Evolutionary conservation across 441 rosid genomes (phyloP).

Genomic region (Adansonia gregorii): DNA sequence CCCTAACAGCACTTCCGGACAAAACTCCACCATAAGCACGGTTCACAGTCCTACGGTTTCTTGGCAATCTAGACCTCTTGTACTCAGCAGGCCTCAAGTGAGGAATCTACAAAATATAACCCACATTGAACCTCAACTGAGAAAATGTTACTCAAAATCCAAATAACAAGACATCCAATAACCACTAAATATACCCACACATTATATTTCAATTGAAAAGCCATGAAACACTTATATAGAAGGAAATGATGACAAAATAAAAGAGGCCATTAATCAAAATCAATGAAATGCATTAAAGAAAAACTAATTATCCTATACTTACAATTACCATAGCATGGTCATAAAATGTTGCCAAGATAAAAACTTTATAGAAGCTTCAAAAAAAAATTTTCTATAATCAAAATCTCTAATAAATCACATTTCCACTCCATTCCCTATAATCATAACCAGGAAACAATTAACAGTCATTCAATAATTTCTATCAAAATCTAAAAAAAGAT

Average conservation of each 20-base stretch:
- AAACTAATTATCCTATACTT: background rate
- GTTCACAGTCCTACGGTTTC: slow-evolving; percentile 33
- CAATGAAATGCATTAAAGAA: background rate
- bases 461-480: background rate
- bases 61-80: slow-evolving; percentile 31
- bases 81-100: slow-evolving; percentile 33
- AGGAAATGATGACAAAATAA: slow-evolving; percentile 1
- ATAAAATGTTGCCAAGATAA: background rate
- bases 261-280: background rate
- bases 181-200: background rate
- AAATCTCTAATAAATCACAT: background rate
- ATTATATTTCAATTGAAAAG: background rate
- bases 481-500: background rate
- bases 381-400: background rate
- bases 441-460: background rate
- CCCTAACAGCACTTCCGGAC: slow-evolving; percentile 29
- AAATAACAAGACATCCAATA: background rate
- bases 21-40: slow-evolving; percentile 31
- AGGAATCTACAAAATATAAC: slow-evolving; percentile 20
- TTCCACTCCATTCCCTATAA: background rate
- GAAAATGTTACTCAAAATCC: background rate
- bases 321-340: background rate
- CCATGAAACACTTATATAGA: background rate
- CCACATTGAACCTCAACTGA: background rate
- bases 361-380: background rate